Evolutionary conservation across 2,329 filamentous ascomycete genomes (phyloP), one percentile per base, ranked within the genome.

Genomic region (Monosporascus ibericus): DNA sequence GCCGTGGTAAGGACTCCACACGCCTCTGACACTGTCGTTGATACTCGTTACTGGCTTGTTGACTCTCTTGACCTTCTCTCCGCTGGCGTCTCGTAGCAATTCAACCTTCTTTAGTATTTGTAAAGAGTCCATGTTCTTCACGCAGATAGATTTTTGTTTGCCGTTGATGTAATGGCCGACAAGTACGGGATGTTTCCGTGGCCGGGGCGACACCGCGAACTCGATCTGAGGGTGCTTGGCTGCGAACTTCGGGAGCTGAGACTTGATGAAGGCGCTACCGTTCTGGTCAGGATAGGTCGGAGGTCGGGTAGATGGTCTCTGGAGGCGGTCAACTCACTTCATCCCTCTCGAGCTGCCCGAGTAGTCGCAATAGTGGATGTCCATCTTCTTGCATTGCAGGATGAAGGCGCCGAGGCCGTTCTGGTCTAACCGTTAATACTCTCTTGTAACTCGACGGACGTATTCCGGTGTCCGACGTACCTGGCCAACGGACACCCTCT

Each of bases 341-440:
- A 97, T 96, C 68, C 94, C 94, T 66, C 77, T 84, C 38, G 92
- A 97, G 71, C 90, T 95, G 58, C 92, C 94, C 53, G 88, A 90
- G 83, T 88, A 92, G 79, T 97, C 91, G 78, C 94, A 97, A 77
- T 96, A 99, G 76, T 95, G 89, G 68, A 99, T 90, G 71, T 96
- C 90, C 70, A 99, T 78, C 68, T 87, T 88, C 79, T 90, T 95
- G 84, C 94, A 99, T 77, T 96, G 92, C 53, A 96, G 83, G 72
- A 99, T 90, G 78, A 97, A 97, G 69, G 92, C 89, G 65, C 92
- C 92, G 62, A 97, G 80, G 79, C 94, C 94, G 77, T 99, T 97
- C 92, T 97, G 37, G 50, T 53, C 37, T 48, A 39, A 39, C 20
- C 47, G 22, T 53, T 30, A 47, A 14, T 8, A n/a, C 24, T 20